These are phyloP conservation scores for Amaranthus tricolor DNA, from an alignment of 179 eudicot genomes.

Conservation along the genomic window DNA sequence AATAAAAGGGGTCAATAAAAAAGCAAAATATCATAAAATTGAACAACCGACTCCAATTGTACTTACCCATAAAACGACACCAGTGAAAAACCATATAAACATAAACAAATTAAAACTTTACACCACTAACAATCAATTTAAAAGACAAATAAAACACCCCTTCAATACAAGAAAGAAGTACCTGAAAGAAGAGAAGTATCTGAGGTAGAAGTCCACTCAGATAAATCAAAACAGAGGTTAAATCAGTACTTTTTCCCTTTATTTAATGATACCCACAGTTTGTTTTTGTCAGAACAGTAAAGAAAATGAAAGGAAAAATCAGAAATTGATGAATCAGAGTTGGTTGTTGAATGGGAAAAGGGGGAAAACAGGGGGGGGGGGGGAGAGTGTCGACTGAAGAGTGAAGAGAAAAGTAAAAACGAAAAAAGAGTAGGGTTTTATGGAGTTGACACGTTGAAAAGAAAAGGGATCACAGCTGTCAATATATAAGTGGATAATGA, in stretches of 20 bases:
- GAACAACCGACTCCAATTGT: background rate
- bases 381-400: background rate
- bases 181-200: conserved; percentile 20
- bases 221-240: conserved; percentile 5
- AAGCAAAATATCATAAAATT: too few species aligned
- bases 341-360: background rate
- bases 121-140: background rate
- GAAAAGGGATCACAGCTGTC: conserved; percentile 34
- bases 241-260: background rate
- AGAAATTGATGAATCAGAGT: background rate
- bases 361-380: background rate
- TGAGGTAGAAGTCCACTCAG: conserved; percentile 29
- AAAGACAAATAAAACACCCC: background rate
- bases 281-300: too few species aligned
- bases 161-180: background rate
- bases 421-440: conserved; percentile 27
- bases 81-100: background rate
- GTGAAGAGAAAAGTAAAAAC: background rate
- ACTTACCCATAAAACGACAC: too few species aligned
- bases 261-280: background rate
- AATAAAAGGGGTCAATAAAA: too few species aligned
- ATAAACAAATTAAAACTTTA: background rate
- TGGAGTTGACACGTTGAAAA: conserved; percentile 37
- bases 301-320: too few species aligned
- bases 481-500: conserved; percentile 26